These are phyloP conservation scores for Physcomitrellopsis africana DNA, from an alignment of 225 moss, liverwort and hornwort genomes.

Conservation along the genomic window DNA sequence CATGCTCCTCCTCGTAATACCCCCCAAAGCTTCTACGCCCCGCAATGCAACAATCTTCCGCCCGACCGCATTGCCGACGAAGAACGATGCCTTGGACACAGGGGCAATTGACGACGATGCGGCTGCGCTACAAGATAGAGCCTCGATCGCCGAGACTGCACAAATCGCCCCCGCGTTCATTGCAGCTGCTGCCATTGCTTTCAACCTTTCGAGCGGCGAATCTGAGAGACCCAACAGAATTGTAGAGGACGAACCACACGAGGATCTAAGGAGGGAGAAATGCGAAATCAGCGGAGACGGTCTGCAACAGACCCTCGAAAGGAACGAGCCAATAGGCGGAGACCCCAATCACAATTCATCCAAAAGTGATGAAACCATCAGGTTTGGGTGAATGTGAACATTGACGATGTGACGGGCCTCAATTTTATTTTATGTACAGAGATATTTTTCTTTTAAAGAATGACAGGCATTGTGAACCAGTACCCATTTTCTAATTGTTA, in stretches of 20 bases:
- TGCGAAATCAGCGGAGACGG: background rate
- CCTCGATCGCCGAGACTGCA: slow-evolving; percentile 31
- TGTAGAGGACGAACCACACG: too few relatives aligned
- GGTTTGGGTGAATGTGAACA: rapidly evolving
- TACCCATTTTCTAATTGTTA: too few relatives aligned
- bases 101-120: slow-evolving; percentile 31
- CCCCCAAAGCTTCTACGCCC: slow-evolving; percentile 12
- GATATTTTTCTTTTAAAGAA: too few relatives aligned
- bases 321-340: background rate
- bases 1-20: slow-evolving; percentile 9
- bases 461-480: too few relatives aligned
- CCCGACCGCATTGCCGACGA: background rate
- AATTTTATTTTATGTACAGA: too few relatives aligned
- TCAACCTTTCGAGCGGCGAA: background rate
- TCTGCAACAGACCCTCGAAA: background rate
- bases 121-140: background rate
- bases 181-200: slow-evolving; percentile 37
- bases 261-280: background rate
- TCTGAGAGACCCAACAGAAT: background rate
- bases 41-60: slow-evolving; percentile 30
- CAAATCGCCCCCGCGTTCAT: slow-evolving; percentile 27
- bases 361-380: background rate
- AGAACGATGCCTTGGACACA: slow-evolving; percentile 26
- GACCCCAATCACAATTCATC: slow-evolving; percentile 17
- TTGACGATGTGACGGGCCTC: too few relatives aligned